Percentiles rank a stretch among this genome's conserved stretches.
Conservation (phyloP, 1,284 basidiomycete genomes). For the Psilocybe mexicana region DNA sequence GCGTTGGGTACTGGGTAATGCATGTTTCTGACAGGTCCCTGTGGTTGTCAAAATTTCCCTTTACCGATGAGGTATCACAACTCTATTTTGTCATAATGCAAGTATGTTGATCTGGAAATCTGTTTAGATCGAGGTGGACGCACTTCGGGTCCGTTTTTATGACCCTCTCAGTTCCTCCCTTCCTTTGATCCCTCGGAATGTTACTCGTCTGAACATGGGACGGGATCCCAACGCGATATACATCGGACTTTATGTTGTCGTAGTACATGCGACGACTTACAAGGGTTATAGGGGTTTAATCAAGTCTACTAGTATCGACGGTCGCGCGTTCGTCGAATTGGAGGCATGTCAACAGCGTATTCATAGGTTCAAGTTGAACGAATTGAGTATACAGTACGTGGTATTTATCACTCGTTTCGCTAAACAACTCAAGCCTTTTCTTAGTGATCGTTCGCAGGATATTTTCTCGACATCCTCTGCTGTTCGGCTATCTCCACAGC, state of each 20-base stretch:
- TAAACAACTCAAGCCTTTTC: too few species aligned
- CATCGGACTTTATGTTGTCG: not conserved
- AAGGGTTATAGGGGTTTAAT: slow-evolving; percentile 4
- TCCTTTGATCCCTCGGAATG: too few species aligned
- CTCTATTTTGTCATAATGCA: not conserved
- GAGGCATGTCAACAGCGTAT: not conserved
- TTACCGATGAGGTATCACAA: not conserved
- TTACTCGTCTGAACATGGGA: not conserved
- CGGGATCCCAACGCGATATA: slow-evolving; percentile 1
- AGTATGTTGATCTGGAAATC: not conserved
- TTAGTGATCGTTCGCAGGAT: too few species aligned
- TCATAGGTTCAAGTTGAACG: not conserved
- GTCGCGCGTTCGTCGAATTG: not conserved
- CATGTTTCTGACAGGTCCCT: not conserved
- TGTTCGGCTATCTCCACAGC: too few species aligned
- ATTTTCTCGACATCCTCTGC: too few species aligned
- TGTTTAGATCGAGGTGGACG: not conserved
- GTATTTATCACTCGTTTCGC: too few species aligned
- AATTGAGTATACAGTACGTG: not conserved
- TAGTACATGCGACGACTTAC: not conserved
- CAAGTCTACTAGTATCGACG: not conserved
- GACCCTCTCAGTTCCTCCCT: not conserved
- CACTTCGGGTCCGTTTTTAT: not conserved
- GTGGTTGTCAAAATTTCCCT: too few species aligned
- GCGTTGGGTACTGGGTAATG: not conserved